A percentile compares a stretch with the other conserved stretches of the same genome.
These are phyloP conservation scores for Pseudogymnoascus destructans DNA, from an alignment of 2,329 filamentous ascomycete species.

Conservation along the genomic window DNA sequence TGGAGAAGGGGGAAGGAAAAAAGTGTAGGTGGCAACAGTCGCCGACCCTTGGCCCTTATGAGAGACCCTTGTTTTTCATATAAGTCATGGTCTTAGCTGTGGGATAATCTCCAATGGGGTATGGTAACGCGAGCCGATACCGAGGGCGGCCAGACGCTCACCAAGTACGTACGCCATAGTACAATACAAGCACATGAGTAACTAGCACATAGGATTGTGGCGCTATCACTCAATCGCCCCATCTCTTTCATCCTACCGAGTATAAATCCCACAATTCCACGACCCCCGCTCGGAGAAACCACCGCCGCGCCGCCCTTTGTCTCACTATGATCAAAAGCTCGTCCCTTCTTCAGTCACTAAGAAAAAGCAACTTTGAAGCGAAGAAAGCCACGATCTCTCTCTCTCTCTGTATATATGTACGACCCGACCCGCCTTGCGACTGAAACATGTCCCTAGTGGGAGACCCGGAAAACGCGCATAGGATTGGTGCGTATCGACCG, in stretches of 20 bases:
- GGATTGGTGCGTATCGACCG: slow-evolving; percentile 32
- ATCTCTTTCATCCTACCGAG: not conserved
- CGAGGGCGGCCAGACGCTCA: not conserved
- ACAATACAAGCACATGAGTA: not conserved
- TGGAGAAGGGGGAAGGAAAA: not conserved
- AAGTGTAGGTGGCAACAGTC: not conserved
- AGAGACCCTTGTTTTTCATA: not conserved
- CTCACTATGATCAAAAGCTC: not conserved
- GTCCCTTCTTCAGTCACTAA: not conserved
- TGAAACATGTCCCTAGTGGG: not conserved
- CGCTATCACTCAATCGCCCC: slow-evolving; percentile 5
- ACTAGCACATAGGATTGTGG: not conserved
- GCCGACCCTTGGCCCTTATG: not conserved
- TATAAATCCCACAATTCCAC: too few species aligned
- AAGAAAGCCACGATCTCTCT: not conserved
- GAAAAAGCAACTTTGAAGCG: slow-evolving; percentile 6
- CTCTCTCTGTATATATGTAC: not conserved
- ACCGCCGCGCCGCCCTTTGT: not conserved
- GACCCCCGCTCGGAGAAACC: slow-evolving; percentile 3
- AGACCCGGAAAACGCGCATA: not conserved
- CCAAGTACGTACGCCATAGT: not conserved
- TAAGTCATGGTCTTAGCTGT: not conserved
- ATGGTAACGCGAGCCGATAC: not conserved
- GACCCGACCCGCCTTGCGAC: not conserved
- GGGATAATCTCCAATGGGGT: slow-evolving; percentile 1